phyloP scores from a whole-genome alignment of 140 eudicot genomes.

The Flaveria floridana region DNA sequence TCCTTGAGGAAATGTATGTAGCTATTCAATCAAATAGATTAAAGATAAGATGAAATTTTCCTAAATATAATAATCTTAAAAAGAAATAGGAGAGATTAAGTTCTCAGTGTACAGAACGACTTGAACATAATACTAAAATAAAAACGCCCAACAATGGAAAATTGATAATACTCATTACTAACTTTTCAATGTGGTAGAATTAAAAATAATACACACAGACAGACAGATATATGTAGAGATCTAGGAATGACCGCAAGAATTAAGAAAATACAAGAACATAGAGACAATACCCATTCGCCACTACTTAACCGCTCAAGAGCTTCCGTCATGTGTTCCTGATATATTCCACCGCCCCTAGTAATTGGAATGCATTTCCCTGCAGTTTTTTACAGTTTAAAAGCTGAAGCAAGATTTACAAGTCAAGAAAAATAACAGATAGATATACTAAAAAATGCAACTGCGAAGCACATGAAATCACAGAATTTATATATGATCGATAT shows the following conservation, averaged over 20 bases:
- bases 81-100: neutral
- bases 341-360: conserved; percentile 92
- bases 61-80: neutral
- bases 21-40: conserved; percentile 42
- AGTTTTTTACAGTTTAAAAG: conserved; percentile 23
- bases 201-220: neutral
- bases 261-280: conserved; percentile 13
- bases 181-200: neutral
- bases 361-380: conserved; percentile 99
- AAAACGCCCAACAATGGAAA: neutral
- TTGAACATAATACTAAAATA: neutral
- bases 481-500: conserved; percentile 1
- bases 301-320: conserved; percentile 81
- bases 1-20: conserved; percentile 92
- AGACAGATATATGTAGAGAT: neutral
- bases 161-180: neutral
- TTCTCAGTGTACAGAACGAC: conserved; percentile 4
- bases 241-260: conserved; percentile 8
- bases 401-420: neutral
- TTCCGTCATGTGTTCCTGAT: conserved; percentile 93
- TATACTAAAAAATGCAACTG: conserved; percentile 8
- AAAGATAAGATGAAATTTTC: neutral
- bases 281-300: conserved; percentile 83
- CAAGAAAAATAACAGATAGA: neutral
- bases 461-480: conserved; percentile 10